Percentiles rank a stretch among this genome's conserved stretches.
Evolutionary conservation across 345 rosid species (phyloP).

Genomic region (Limnanthes douglasii): DNA sequence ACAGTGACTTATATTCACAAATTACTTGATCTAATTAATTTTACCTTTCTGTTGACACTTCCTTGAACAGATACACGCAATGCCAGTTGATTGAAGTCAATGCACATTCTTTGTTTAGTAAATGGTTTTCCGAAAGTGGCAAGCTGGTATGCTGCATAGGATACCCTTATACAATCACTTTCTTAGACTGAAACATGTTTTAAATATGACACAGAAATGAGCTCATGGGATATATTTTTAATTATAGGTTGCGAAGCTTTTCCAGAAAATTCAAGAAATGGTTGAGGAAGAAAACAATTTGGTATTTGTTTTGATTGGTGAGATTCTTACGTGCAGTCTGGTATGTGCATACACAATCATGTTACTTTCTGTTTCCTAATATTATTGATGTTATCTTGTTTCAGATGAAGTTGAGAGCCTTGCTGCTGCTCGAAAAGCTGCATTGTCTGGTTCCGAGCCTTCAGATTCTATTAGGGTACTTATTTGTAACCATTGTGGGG

Average conservation of each 20-base stretch:
- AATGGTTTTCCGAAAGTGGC: slow-evolving; percentile 99
- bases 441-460: slow-evolving; percentile 96
- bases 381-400: slow-evolving; percentile 12
- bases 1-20: neutral
- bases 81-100: slow-evolving; percentile 94
- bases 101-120: slow-evolving; percentile 96
- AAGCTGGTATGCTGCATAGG: slow-evolving; percentile 55
- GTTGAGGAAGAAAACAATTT: slow-evolving; percentile 96
- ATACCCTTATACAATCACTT: neutral
- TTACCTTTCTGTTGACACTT: slow-evolving; percentile 6
- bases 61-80: slow-evolving; percentile 59
- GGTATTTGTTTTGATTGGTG: slow-evolving; percentile 98
- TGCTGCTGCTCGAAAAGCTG: slow-evolving; percentile 95
- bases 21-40: no score
- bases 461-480: slow-evolving; percentile 92
- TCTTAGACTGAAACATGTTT: slow-evolving; percentile 8
- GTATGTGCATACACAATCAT: slow-evolving; percentile 4
- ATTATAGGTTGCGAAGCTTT: slow-evolving; percentile 88
- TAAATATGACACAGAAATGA: no score
- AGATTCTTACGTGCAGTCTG: slow-evolving; percentile 15
- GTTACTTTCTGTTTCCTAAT: slow-evolving; percentile 9
- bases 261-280: slow-evolving; percentile 98
- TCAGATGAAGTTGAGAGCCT: slow-evolving; percentile 99
- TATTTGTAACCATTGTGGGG: neutral
- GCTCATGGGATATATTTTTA: no score